Evolutionary conservation across 2,329 filamentous ascomycete species (phyloP), one percentile per base, ranked within the genome.

Genomic region (Colletotrichum acutatum): DNA sequence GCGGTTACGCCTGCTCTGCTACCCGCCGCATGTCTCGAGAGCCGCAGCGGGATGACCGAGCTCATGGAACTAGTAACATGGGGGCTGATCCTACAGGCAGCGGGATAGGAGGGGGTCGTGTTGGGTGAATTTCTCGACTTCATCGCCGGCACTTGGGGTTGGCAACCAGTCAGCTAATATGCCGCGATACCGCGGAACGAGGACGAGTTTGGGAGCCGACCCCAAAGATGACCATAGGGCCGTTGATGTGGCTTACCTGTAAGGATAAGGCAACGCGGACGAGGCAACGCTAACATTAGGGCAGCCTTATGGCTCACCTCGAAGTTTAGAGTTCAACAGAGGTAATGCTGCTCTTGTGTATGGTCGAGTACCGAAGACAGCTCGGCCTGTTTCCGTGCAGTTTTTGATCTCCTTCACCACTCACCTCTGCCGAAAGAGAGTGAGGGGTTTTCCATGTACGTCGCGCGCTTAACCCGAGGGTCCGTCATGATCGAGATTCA

Each of bases 251-350:
- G 49, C 52, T 54, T 66, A n/a, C 24, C 16, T 16, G 37, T 16
- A 42, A 42, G 42, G 42, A 49, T n/a, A 49, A 49, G 42, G 42
- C 42, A 49, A 49, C 19, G n/a, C 49, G n/a, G n/a, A 22, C 34
- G 28, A 67, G 68, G 54, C 62, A 24, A 60, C 56, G 16, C n/a
- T 19, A 32, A 22, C 14, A 42, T 16, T 16, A 56, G 66, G 46
- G 63, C 64, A 67, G 57, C 63, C 63, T 32, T 19, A 37, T n/a
- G 57, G 49, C 57, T 57, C 34, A 62, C 57, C 63, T 14, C 22
- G 32, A 57, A 49, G 16, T 14, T 19, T 19, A 37, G 11, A n/a
- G n/a, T 52, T 37, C 34, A 9, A 62, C n/a, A 22, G 46, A 28
- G 32, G 26, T 16, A 28, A 14, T 24, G 56, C 30, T n/a, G 9